phyloP scores from a whole-genome alignment of 2,329 filamentous ascomycete species.

The Clarireedia paspali region DNA sequence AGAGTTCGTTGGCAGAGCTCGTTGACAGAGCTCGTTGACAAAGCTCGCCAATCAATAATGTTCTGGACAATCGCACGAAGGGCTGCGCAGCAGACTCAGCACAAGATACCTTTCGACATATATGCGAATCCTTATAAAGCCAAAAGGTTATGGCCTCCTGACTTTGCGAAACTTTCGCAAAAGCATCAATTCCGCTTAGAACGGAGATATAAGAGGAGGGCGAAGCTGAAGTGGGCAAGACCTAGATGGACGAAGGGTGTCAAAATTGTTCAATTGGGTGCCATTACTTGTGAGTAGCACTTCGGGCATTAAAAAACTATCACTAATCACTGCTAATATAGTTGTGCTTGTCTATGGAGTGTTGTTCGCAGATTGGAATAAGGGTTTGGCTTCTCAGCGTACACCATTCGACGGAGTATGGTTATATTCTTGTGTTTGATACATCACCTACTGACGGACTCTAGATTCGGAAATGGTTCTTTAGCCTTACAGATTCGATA shows the following conservation, averaged over 20 bases:
- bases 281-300: conserved; percentile 24
- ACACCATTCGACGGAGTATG: conserved; percentile 46
- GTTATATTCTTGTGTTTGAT: neutral
- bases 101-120: conserved; percentile 23
- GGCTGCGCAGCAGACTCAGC: conserved; percentile 31
- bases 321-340: conserved; percentile 23
- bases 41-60: conserved; percentile 29
- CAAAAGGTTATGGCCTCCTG: conserved; percentile 71
- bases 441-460: conserved; percentile 10
- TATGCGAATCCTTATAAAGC: conserved; percentile 53
- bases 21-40: conserved; percentile 15
- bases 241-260: conserved; percentile 59
- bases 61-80: conserved; percentile 39
- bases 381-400: conserved; percentile 21
- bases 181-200: conserved; percentile 74
- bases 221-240: conserved; percentile 52
- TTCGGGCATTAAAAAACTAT: neutral
- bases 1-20: conserved; percentile 15
- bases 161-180: conserved; percentile 60
- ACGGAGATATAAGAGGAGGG: conserved; percentile 67
- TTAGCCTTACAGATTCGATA: conserved; percentile 30
- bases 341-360: conserved; percentile 49
- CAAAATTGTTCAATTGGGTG: conserved; percentile 50
- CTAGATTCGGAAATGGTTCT: conserved; percentile 36
- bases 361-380: conserved; percentile 53